Base-by-base conservation (phyloP, 2,329 filamentous ascomycete species). In the Escovopsis sp. region DNA sequence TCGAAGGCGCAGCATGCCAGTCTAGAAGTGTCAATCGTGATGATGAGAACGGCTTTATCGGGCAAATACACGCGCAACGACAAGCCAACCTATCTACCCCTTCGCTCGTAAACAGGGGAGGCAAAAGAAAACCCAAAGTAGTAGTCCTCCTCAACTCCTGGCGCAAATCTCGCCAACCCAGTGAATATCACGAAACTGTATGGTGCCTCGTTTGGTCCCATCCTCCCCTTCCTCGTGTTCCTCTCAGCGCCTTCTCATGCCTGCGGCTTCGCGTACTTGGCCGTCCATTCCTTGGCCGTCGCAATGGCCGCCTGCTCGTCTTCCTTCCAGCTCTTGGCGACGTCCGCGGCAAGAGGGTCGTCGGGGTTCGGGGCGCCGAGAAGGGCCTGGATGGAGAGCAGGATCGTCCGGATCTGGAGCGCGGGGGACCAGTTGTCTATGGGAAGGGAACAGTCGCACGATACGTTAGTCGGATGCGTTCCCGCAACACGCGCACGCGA, bases 351-450 rank as follows among this genome's bases (percentile, higher is more conserved):
- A 35, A 98, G 76, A n/a, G 91, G 93, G 57, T 98, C 91, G 56
- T 98, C 91, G 27, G 93, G 91, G 64, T 98, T 98, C 12, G 91
- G 91, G 6, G 91, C 89, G 36, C 91, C 91, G 12, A 98, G 79
- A 20, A 98, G 74, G 39, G 91, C 91, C 64, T 98, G 93, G 59
- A 98, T 98, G 9, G 89, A 96, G 42, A 98, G 79, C n/a, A 98
- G 77, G 51, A 98, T 98, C 7, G 91, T 98, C 49, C 91, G 81
- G 59, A 98, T 98, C 64, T 98, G 91, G 29, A 98, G 76, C 12
- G 93, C 91, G 5, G 91, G 91, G 16, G 89, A 96, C 91, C 91
- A 98, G 72, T 98, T 98, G 61, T 89, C 88, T 95, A 48, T 42
- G 27, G 27, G 8, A 27, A 27, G 27, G 27, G 8, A 30, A 30